A percentile compares a stretch with the other conserved stretches of the same genome.
Evolutionary conservation across 2,329 filamentous ascomycete genomes (phyloP).

Genomic region (Aciculosporium take): DNA sequence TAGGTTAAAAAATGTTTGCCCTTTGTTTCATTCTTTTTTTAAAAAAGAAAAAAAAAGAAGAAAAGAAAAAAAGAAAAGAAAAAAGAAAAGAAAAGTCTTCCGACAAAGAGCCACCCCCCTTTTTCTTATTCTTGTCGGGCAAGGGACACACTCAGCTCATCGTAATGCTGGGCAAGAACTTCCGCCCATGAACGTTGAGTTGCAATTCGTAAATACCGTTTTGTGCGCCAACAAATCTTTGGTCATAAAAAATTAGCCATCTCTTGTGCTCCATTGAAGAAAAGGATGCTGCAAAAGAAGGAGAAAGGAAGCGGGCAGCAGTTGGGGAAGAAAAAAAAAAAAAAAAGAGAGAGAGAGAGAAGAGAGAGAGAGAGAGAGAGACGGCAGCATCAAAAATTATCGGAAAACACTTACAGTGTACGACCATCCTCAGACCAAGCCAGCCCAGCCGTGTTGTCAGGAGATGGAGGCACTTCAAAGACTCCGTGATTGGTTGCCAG

Average conservation of each 20-base stretch:
- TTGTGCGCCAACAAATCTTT: slow-evolving; percentile 49
- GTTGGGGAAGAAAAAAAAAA: too few species aligned
- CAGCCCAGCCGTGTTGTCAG: slow-evolving; percentile 46
- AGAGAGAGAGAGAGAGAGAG: background rate
- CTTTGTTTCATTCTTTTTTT: background rate
- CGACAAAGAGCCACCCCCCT: too few species aligned
- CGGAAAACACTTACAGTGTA: slow-evolving; percentile 35
- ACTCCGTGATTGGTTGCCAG: slow-evolving; percentile 23
- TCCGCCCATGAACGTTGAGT: slow-evolving; percentile 49
- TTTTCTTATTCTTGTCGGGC: too few species aligned
- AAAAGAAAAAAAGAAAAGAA: background rate
- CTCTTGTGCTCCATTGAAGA: background rate
- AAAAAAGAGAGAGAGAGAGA: too few species aligned
- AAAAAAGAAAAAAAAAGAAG: background rate
- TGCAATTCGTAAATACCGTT: slow-evolving; percentile 64
- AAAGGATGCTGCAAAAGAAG: background rate
- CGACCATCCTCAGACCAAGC: slow-evolving; percentile 48
- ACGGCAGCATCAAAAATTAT: background rate
- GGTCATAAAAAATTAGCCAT: slow-evolving; percentile 10
- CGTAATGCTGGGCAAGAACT: slow-evolving; percentile 40
- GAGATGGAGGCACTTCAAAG: slow-evolving; percentile 29
- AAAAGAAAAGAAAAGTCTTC: background rate
- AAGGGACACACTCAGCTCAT: slow-evolving; percentile 37
- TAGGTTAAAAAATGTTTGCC: background rate
- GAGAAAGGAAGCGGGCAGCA: background rate